Base-by-base conservation (phyloP, 345 rosid genomes). In the Atalantia buxifolia region DNA sequence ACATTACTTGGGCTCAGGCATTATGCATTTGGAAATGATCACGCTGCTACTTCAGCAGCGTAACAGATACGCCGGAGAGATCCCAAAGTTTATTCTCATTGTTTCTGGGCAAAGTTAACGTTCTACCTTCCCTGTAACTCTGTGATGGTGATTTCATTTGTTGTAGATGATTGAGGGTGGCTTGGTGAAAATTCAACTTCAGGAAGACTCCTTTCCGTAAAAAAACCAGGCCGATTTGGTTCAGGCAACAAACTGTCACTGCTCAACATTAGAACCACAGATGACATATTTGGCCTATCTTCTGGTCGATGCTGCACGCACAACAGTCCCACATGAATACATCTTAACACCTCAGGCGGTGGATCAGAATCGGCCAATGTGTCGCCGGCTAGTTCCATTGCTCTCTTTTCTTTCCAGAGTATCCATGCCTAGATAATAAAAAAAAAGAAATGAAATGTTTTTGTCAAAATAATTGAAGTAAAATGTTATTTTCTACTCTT, bases 271-370 rank as follows among this genome's bases (percentile, higher is more conserved):
- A 81, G 73, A 62, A 81, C 84, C 12, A 67, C 82, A 10, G 65
- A 72, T 6, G 84, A 67, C 80, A 84, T 81, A 64, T 56, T 78
- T 18, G 87, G 84, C 66, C 82, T 66, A 63, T 81, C 82, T 30
- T 84, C 81, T 0, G 78, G 82, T 33, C 74, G 77, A 53, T 76
- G 76, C 38, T 84, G 84, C 57, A 76, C 82, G 14, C 84, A 78
- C 13, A 81, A 53, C 28, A 81, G 70, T 28, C 83, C 83, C 59
- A 81, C 70, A 42, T 76, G 81, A 64, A 84, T 79, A 6, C 78
- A 76, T 27, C 84, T 64, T 48, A 81, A 66, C 27, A 56, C 76
- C 38, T 77, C 77, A 7, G 45, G 8, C 9, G 30, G 5, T 4
- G 27, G 19, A 30, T 72, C 19, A 0, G 74, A 81, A 13, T 69